Percentiles rank a stretch among this genome's conserved stretches.
These are phyloP conservation scores for Rhizoctonia solani DNA, from an alignment of 1,284 basidiomycete genomes.

Conservation along the genomic window DNA sequence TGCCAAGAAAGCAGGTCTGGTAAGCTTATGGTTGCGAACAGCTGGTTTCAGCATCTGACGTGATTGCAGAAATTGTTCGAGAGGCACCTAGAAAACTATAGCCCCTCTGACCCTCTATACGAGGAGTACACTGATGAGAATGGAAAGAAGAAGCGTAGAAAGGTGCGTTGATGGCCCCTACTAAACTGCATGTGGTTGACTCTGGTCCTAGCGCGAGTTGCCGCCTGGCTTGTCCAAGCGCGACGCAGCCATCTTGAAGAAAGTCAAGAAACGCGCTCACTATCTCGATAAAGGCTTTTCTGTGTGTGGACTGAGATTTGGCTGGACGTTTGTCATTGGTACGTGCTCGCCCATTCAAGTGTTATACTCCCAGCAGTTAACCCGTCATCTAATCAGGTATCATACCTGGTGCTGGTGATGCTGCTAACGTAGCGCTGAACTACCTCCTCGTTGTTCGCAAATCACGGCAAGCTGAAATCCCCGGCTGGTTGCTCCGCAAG, in stretches of 20 bases:
- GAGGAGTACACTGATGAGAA: conserved; percentile 68
- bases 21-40: neutral
- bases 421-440: conserved; percentile 67
- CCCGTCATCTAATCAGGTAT: conserved; percentile 53
- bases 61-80: conserved; percentile 56
- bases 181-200: neutral
- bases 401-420: conserved; percentile 74
- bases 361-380: neutral
- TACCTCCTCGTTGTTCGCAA: conserved; percentile 81
- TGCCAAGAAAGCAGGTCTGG: conserved; percentile 39
- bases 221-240: conserved; percentile 79
- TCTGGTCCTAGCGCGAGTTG: conserved; percentile 58
- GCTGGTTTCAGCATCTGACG: neutral
- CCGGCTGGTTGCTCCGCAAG: conserved; percentile 64
- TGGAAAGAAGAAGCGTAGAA: conserved; percentile 69
- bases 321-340: conserved; percentile 82
- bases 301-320: conserved; percentile 83
- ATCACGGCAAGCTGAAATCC: conserved; percentile 73
- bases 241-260: conserved; percentile 76
- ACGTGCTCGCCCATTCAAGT: conserved; percentile 39
- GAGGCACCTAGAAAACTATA: conserved; percentile 64
- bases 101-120: conserved; percentile 78
- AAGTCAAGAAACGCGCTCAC: conserved; percentile 80
- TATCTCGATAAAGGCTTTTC: conserved; percentile 90
- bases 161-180: conserved; percentile 52